These are phyloP conservation scores for Elsinoe perseae DNA, from an alignment of 2,329 filamentous ascomycete species.

Conservation along the genomic window DNA sequence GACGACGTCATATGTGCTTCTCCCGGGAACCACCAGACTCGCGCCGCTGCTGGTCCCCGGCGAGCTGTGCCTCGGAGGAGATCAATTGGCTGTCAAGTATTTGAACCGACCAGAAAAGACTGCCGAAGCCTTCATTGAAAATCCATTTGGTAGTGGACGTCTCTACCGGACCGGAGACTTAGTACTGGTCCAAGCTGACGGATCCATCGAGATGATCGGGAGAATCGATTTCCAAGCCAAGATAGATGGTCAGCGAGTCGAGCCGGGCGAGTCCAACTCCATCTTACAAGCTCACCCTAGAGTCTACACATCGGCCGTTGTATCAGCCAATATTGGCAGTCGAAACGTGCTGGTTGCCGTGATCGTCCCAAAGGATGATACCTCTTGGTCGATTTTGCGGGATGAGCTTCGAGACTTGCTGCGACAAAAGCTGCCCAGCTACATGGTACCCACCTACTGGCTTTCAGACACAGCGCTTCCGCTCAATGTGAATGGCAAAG, in stretches of 20 bases:
- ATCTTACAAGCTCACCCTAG: background rate
- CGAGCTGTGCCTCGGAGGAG: conserved; percentile 41
- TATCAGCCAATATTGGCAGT: background rate
- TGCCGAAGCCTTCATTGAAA: conserved; percentile 26
- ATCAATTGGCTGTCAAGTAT: conserved; percentile 39
- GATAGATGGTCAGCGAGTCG: conserved; percentile 49
- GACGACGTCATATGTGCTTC: background rate
- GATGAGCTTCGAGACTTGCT: background rate
- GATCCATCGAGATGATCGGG: conserved; percentile 61
- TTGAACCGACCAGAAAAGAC: conserved; percentile 29
- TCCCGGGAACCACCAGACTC: background rate
- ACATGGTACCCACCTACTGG: conserved; percentile 32
- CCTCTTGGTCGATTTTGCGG: background rate
- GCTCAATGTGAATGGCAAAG: conserved; percentile 23
- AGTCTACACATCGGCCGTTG: background rate
- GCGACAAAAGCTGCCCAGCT: conserved; percentile 12
- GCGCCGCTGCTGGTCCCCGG: conserved; percentile 24
- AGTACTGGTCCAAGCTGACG: conserved; percentile 63
- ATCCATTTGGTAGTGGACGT: conserved; percentile 19
- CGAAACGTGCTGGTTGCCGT: background rate
- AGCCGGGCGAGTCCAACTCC: conserved; percentile 19
- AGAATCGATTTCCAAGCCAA: conserved; percentile 71
- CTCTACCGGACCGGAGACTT: conserved; percentile 33
- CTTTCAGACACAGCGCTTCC: conserved; percentile 25
- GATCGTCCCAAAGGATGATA: background rate